Evolutionary conservation across 1,139 yeast species (phyloP), one percentile per base, ranked within the genome.

Genomic region (Blastobotrys serpentis): DNA sequence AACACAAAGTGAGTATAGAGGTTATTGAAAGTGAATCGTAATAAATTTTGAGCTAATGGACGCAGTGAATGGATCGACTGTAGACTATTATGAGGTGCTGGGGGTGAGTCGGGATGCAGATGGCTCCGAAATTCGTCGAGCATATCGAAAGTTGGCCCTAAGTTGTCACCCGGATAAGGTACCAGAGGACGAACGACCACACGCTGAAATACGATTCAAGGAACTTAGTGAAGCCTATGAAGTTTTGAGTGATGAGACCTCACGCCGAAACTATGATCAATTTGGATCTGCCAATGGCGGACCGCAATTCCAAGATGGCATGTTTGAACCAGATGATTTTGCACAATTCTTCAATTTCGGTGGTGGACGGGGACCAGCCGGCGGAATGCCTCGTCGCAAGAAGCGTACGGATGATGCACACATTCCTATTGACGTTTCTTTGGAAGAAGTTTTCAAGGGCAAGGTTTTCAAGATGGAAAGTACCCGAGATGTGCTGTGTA

Each of bases 81-180:
- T 56, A 46, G 78, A 75, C 55, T 76, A 78, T 49, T 87, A 86
- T 65, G 88, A 78, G 52, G 71, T 86, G 5, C 75, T 87, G 23
- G 94, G 87, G 38, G 78, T 87, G 7, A 77, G 77, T 7, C 65
- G 76, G 16, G 73, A 78, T 18, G 94, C 95, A 5, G 69, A 84
- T 1, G 66, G 77, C 34, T 68, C 71, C 4, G 95, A 86, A 54
- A 84, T 87, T 61, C 82, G 84, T 57, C 81, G 78, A 65, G 92
- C 95, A 1, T 87, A 85, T 67, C 75, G 89, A 55, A 81, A 78
- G 56, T 74, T 84, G 48, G 95, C 95, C 10, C 73, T 87, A 46
- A 71, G 73, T 49, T 77, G 80, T 61, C 96, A 87, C 64, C 96
- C 96, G 0, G 96, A 87, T 63, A 87, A 87, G 64, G 90, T 78